Evolutionary conservation across 768 basidiomycete species (phyloP), one percentile per base, ranked within the genome.

Genomic region (Pleurotus cornucopiae): DNA sequence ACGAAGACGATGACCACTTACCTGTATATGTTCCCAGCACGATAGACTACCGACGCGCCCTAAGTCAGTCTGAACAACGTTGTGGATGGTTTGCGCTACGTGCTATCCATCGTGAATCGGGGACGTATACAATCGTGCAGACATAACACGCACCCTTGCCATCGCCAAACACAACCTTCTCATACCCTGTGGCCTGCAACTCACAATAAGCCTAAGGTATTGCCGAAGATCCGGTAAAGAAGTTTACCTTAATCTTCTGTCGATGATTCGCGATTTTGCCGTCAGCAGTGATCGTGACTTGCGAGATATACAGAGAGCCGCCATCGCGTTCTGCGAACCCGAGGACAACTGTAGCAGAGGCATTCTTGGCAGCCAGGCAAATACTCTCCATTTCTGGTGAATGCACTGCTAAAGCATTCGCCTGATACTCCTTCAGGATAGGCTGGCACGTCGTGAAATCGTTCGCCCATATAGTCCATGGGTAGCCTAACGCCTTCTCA

Each of bases 351-450:
- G 63, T 67, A 1, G 63, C 59, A 37, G 62, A 64, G 20, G 64
- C 63, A 34, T 66, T 64, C 53, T 62, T 67, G 39, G 66, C 66
- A 7, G 68, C 65, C 20, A 63, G 62, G 20, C 66, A 55, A 18
- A 69, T 69, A 16, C 65, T 65, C 34, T 67, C 62, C 66, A 67
- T 67, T 58, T 69, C 68, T 6, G 64, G 63, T 5, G 68, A 69
- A 44, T 69, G 68, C 6, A 69, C 61, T 5, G 66, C 61, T 11
- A 69, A 54, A 0, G 68, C 59, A 44, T 67, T 67, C 23, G 64
- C 65, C 44, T 67, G 66, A 38, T 69, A 69, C 46, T 64, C 54
- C 46, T 67, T 66, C 23, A 69, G 54, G 11, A 69, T 61, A 34
- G 61, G 49, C 16, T 58, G 57, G 26, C 65, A 62, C 5, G 60